These are phyloP conservation scores for Colletotrichum sansevieriae DNA, from an alignment of 2,329 filamentous ascomycete species.

Conservation along the genomic window DNA sequence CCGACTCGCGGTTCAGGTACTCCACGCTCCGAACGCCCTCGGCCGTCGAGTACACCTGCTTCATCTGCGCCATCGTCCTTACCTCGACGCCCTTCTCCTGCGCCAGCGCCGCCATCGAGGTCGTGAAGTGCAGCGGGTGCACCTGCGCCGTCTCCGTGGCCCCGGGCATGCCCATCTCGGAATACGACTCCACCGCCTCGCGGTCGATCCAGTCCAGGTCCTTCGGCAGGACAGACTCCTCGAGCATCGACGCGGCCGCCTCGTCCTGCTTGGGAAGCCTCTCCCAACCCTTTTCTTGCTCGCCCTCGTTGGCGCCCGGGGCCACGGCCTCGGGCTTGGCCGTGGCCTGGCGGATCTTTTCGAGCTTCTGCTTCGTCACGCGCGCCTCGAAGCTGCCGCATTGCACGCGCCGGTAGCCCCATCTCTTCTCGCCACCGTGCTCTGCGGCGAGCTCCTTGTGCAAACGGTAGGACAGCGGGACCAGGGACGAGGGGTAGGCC, in stretches of 20 bases:
- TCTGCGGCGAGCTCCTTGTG: constrained; percentile 88
- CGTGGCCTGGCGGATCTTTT: constrained; percentile 46
- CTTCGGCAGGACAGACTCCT: constrained; percentile 74
- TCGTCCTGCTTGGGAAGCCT: constrained; percentile 72
- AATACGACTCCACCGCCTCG: constrained; percentile 76
- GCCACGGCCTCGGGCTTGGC: constrained; percentile 35
- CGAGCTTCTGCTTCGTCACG: constrained; percentile 52
- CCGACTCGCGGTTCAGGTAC: constrained; percentile 64
- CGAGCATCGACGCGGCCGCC: constrained; percentile 60
- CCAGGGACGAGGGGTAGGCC: constrained; percentile 89
- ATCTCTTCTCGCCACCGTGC: constrained; percentile 81
- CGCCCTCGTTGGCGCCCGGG: constrained; percentile 23
- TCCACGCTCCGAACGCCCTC: constrained; percentile 72
- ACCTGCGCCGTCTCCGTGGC: constrained; percentile 90
- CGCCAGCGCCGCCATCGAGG: constrained; percentile 82
- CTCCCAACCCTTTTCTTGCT: constrained; percentile 65
- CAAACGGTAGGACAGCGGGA: constrained; percentile 86
- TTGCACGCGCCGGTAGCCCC: constrained; percentile 87
- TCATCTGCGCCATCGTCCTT: constrained; percentile 75
- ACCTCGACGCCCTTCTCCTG: constrained; percentile 77
- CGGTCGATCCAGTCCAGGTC: constrained; percentile 89
- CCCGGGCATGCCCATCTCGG: constrained; percentile 80
- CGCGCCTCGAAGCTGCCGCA: constrained; percentile 72
- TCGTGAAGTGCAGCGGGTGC: constrained; percentile 92
- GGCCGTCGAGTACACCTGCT: constrained; percentile 69